Conservation (phyloP, 1,284 basidiomycete species). For the Mycosarcoma maydis region DNA sequence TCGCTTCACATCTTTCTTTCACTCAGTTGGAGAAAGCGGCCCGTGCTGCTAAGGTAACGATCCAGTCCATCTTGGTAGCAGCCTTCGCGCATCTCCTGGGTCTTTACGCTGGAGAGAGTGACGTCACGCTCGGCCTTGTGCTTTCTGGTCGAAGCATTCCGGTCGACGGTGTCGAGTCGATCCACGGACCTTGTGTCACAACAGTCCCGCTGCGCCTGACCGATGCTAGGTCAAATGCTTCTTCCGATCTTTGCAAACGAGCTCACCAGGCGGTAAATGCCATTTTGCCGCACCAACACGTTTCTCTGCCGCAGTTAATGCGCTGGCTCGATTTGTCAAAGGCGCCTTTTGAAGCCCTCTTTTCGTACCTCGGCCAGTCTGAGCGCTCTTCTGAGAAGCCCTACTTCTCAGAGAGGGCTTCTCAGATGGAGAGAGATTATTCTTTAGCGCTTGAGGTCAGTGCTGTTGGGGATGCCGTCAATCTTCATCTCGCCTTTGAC, state of each 20-base stretch:
- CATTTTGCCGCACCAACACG: slow-evolving; percentile 51
- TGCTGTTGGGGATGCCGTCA: slow-evolving; percentile 25
- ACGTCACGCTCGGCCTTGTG: slow-evolving; percentile 57
- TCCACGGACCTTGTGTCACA: slow-evolving; percentile 62
- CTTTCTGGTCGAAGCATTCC: slow-evolving; percentile 53
- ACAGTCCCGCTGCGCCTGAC: slow-evolving; percentile 55
- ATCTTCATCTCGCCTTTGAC: slow-evolving; percentile 45
- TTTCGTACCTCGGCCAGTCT: slow-evolving; percentile 48
- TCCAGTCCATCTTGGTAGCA: slow-evolving; percentile 51
- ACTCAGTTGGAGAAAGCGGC: slow-evolving; percentile 28
- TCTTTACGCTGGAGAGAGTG: slow-evolving; percentile 53
- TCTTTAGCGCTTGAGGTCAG: slow-evolving; percentile 56
- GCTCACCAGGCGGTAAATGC: slow-evolving; percentile 28
- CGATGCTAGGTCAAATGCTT: slow-evolving; percentile 1
- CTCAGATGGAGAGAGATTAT: slow-evolving; percentile 54
- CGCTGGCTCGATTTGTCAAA: slow-evolving; percentile 38
- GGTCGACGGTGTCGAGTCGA: slow-evolving; percentile 29
- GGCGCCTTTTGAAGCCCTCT: slow-evolving; percentile 56
- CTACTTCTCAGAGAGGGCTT: slow-evolving; percentile 17
- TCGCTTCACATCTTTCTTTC: slow-evolving; percentile 2
- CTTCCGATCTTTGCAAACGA: slow-evolving; percentile 9
- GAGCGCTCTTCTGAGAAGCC: not conserved
- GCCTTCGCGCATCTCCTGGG: slow-evolving; percentile 44
- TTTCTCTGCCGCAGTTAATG: slow-evolving; percentile 51
- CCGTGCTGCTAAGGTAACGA: slow-evolving; percentile 34